Base-by-base conservation (phyloP, 2,329 filamentous ascomycete species). In the Pseudogymnoascus sp. region DNA sequence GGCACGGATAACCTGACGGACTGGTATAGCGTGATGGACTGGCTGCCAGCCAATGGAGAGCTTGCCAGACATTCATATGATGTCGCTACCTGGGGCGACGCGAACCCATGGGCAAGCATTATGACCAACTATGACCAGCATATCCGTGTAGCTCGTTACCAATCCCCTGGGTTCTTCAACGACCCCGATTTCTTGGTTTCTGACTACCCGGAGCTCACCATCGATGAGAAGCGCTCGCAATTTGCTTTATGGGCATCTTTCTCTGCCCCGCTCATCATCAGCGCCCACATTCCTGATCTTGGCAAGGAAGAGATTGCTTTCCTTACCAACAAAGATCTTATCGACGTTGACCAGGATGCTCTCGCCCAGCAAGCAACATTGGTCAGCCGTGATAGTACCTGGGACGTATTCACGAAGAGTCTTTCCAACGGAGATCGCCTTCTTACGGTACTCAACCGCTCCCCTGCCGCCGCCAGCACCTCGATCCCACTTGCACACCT, bases 1-100 rank as follows among this genome's bases (percentile, higher is more conserved):
- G 72, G 72, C 13, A 74, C 69, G 0, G 2, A 72, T 80, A 35
- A 70, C 74, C 9, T 75, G 25, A 60, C 76, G 76, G 65, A 73
- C 76, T 65, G 74, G 77, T 59, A 70, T 42, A 73, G 75, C 0
- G 82, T 84, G 10, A 71, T 81, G 39, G 81, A 78, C 68, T 80
- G 71, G 65, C 70, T 72, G 2, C 70, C 71, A 7, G 66, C 69
- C 17, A 66, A 76, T 74, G 67, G 68, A 71, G 64, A 78, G 72
- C 70, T 71, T 69, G 63, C 74, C 66, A 62, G 71, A 69, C 62
- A 77, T 73, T 71, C 69, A 69, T 63, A 66, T 70, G 66, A 71
- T 64, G 66, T 62, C 5, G 61, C 67, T n/a, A 69, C 68, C n/a
- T 70, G 66, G 66, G 66, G 67, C 4, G 61, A 68, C 33, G 67